Base-by-base conservation (phyloP, 2,329 filamentous ascomycete genomes). In the Rutstroemia sp. region DNA sequence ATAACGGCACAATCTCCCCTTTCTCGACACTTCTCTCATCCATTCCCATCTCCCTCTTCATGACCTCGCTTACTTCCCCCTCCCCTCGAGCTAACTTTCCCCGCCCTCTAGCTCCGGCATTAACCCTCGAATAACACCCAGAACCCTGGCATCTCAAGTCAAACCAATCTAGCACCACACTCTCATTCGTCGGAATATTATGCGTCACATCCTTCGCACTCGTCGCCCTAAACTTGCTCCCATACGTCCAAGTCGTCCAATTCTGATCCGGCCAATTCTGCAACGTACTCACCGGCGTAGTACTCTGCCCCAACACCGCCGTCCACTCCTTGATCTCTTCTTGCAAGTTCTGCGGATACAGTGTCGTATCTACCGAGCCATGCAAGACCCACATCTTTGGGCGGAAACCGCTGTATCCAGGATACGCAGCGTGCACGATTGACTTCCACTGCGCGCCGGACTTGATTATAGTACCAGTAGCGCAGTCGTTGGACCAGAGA, bases 401-500 rank as follows among this genome's bases (percentile, higher is more conserved):
- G 25, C 53, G 48, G 5, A 19, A 44, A 2, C 64, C 68, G 62
- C 55, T 72, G 69, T 71, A 72, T 2, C 67, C 66, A 0, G 70
- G 64, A 59, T 70, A 71, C 72, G 72, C 54, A 67, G 67, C 34
- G 68, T 65, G 9, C 7, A 40, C 50, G 2, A 57, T 51, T 16
- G 56, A 71, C 67, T 75, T 75, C 78, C 79, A 82, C 53, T 76
- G 69, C 59, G 73, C 66, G 1, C 74, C 71, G 0, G 75, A 57
- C 40, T 65, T 57, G 30, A 54, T 57, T 5, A 61, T 39, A 16
- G 57, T 38, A 10, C 64, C 64, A 1, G 49, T 48, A 1, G 79
- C 73, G 67, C 80, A 83, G 1, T 73, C 72, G 45, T 68, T 72
- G 69, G 80, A 82, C 78, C 79, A 81, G 0, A 70, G 72, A 51